Conservation (phyloP, 306 rosid genomes). For the Coriaria nepalensis region DNA sequence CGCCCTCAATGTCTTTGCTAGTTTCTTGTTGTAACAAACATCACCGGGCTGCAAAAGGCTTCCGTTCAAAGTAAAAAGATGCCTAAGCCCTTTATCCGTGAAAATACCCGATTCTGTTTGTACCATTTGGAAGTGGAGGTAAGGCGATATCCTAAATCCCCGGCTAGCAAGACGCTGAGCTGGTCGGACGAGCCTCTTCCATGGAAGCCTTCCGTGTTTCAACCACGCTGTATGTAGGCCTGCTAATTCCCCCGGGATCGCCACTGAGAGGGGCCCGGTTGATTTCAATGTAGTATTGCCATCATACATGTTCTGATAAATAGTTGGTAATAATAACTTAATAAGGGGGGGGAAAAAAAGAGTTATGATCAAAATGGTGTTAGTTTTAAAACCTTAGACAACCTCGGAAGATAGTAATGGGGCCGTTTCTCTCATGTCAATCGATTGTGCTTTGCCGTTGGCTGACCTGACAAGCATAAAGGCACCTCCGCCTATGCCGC, state of each 20-base stretch:
- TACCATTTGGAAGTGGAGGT: conserved; percentile 45
- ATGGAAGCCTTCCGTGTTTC: conserved; percentile 60
- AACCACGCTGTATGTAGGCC: conserved; percentile 67
- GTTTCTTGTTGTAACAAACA: conserved; percentile 35
- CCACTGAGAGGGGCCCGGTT: conserved; percentile 53
- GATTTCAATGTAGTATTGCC: conserved; percentile 37
- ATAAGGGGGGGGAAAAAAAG: no score
- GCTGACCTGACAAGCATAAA: conserved; percentile 50
- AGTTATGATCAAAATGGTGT: no score
- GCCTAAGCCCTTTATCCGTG: conserved; percentile 42
- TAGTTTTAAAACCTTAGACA: neutral
- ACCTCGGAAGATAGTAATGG: conserved; percentile 61
- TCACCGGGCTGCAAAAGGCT: conserved; percentile 41
- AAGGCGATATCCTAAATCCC: conserved; percentile 64
- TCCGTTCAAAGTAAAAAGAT: conserved; percentile 54
- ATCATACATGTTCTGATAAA: conserved; percentile 54
- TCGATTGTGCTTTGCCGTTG: conserved; percentile 36
- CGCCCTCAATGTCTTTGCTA: conserved; percentile 34
- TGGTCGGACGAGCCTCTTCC: conserved; percentile 63
- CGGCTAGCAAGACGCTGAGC: conserved; percentile 47
- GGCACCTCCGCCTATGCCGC: conserved; percentile 86
- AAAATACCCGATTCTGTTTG: conserved; percentile 31
- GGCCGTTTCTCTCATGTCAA: conserved; percentile 84
- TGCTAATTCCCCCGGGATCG: conserved; percentile 66
- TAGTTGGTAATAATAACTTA: no score